Evolutionary conservation across 2,329 filamentous ascomycete genomes (phyloP).

Genomic region (Nigrospora oryzae): DNA sequence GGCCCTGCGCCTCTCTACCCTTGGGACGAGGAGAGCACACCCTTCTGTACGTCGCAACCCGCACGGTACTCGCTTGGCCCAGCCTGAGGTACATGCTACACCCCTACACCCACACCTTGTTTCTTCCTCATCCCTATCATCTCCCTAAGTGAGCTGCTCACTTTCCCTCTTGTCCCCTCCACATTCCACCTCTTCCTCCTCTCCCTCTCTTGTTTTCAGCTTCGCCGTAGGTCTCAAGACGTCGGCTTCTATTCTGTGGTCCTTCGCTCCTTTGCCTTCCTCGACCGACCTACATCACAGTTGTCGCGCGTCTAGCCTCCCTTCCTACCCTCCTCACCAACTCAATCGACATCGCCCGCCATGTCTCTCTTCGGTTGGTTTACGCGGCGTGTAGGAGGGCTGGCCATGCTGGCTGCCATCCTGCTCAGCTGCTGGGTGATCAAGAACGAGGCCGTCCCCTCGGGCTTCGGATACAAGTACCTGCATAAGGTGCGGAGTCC

Average conservation of each 20-base stretch:
- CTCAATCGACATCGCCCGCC: slow-evolving; percentile 7
- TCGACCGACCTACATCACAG: slow-evolving; percentile 1
- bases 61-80: too few species aligned
- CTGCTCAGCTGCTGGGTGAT: slow-evolving; percentile 47
- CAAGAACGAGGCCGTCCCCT: slow-evolving; percentile 35
- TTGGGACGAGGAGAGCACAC: background rate
- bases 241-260: slow-evolving; percentile 3
- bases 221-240: slow-evolving; percentile 4
- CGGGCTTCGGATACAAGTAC: slow-evolving; percentile 31
- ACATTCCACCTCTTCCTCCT: slow-evolving; percentile 7
- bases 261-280: slow-evolving; percentile 4
- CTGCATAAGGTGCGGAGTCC: slow-evolving; percentile 21
- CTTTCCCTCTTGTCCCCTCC: slow-evolving; percentile 4
- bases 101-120: slow-evolving; percentile 4
- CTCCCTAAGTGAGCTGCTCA: slow-evolving; percentile 1
- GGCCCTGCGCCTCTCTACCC: too few species aligned
- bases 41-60: background rate
- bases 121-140: slow-evolving; percentile 6
- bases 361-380: slow-evolving; percentile 50
- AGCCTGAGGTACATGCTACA: too few species aligned
- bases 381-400: slow-evolving; percentile 42
- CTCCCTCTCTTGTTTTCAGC: slow-evolving; percentile 5
- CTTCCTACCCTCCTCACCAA: slow-evolving; percentile 1
- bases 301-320: slow-evolving; percentile 2
- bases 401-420: slow-evolving; percentile 43